These are phyloP conservation scores for Coemansia sp. DNA, from an alignment of 192 early-diverging fungal genomes.

Conservation along the genomic window DNA sequence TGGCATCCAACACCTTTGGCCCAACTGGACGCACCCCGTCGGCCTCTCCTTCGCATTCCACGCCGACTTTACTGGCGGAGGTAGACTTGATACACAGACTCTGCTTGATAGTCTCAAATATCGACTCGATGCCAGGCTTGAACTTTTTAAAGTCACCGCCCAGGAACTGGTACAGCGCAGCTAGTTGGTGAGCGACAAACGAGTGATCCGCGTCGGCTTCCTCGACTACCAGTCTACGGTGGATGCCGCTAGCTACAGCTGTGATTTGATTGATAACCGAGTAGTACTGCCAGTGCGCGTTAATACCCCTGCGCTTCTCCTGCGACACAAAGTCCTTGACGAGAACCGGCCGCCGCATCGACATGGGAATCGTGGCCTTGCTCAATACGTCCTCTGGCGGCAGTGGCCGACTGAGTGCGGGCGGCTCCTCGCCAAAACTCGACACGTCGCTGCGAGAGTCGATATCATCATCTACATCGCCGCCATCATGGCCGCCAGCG, in stretches of 20 bases:
- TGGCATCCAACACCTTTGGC: conserved; percentile 11
- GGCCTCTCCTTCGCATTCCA: neutral
- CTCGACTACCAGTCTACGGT: conserved; percentile 27
- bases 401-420: conserved; percentile 39
- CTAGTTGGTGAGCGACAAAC: conserved; percentile 46
- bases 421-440: conserved; percentile 49
- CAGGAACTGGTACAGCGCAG: conserved; percentile 51
- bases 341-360: conserved; percentile 32
- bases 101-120: conserved; percentile 43
- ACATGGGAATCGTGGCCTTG: conserved; percentile 52
- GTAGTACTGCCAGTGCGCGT: conserved; percentile 56
- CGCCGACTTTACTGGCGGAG: neutral
- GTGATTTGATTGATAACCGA: conserved; percentile 54
- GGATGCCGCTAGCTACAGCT: conserved; percentile 38
- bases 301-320: conserved; percentile 48
- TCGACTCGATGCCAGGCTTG: conserved; percentile 42
- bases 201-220: conserved; percentile 32
- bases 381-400: conserved; percentile 46
- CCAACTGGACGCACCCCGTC: neutral
- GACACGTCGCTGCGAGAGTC: conserved; percentile 32
- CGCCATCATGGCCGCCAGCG: conserved; percentile 2
- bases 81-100: conserved; percentile 12
- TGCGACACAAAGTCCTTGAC: conserved; percentile 46
- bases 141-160: conserved; percentile 56
- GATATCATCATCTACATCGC: conserved; percentile 15